Percentiles rank a stretch among this genome's conserved stretches.
These are phyloP conservation scores for Pythium oligandrum DNA, from an alignment of 352 stramenopile genomes.

Conservation along the genomic window DNA sequence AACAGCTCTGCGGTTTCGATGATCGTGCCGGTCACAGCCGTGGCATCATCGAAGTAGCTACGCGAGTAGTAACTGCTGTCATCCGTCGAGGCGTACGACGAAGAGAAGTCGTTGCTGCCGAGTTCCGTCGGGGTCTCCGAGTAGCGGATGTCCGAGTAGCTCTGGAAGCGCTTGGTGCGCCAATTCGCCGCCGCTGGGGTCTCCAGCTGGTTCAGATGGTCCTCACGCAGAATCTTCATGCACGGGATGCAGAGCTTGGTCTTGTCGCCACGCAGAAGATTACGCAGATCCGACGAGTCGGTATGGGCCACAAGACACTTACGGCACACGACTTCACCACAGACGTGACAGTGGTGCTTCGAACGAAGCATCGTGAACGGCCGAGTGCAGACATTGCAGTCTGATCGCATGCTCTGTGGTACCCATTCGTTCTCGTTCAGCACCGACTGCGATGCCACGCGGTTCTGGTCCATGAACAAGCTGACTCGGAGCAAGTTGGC, in stretches of 20 bases:
- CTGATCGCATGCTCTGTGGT: background rate
- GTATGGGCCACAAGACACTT: constrained; percentile 2
- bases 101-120: background rate
- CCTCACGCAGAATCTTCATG: constrained; percentile 12
- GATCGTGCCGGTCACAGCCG: constrained; percentile 3
- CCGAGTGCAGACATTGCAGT: constrained; percentile 6
- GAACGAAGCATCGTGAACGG: constrained; percentile 1
- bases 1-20: background rate
- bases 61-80: too few species aligned
- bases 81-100: too few species aligned
- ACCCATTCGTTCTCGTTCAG: background rate
- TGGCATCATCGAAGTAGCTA: constrained; percentile 6
- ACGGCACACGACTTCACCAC: constrained; percentile 2
- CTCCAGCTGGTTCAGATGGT: constrained; percentile 7
- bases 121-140: background rate
- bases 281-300: background rate
- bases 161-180: background rate
- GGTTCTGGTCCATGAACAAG: background rate
- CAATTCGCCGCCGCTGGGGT: constrained; percentile 3
- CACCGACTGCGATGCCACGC: background rate
- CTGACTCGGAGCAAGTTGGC: constrained; percentile 8
- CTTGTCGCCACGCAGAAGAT: background rate
- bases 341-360: constrained; percentile 4
- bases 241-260: constrained; percentile 9
- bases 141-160: background rate